These are phyloP conservation scores for Pseudopithomyces chartarum DNA, from an alignment of 2,329 filamentous ascomycete species.

Conservation along the genomic window DNA sequence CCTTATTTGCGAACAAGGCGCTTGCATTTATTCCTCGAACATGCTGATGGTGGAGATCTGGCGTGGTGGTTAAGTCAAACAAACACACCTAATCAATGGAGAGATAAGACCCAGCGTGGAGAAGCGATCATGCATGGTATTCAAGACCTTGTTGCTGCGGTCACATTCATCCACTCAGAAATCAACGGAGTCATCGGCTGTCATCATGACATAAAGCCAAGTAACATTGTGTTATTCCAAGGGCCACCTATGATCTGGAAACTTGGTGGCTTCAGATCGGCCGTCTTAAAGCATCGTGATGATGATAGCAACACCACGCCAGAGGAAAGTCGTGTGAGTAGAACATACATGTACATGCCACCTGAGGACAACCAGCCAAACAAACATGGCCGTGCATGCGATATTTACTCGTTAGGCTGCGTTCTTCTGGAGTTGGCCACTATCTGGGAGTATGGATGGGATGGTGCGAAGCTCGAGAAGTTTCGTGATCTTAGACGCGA, in stretches of 20 bases:
- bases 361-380: not conserved
- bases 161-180: constrained; percentile 1
- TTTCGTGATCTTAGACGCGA: not conserved
- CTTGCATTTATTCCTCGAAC: not conserved
- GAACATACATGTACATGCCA: not conserved
- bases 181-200: not conserved
- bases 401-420: constrained; percentile 14
- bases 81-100: not conserved
- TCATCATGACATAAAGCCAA: constrained; percentile 36
- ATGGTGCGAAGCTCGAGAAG: not conserved
- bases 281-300: not conserved
- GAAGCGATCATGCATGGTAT: not conserved
- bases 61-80: not conserved
- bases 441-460: constrained; percentile 8
- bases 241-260: not conserved
- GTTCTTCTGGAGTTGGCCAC: constrained; percentile 12
- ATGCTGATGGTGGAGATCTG: not conserved
- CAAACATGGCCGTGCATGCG: constrained; percentile 5
- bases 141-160: not conserved
- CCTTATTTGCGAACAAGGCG: not conserved
- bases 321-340: not conserved
- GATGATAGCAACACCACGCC: not conserved
- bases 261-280: constrained; percentile 29
- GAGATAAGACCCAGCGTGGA: not conserved
- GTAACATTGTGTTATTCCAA: constrained; percentile 29